Conservation (phyloP, 1,284 basidiomycete species). For the Peniophora sp. region DNA sequence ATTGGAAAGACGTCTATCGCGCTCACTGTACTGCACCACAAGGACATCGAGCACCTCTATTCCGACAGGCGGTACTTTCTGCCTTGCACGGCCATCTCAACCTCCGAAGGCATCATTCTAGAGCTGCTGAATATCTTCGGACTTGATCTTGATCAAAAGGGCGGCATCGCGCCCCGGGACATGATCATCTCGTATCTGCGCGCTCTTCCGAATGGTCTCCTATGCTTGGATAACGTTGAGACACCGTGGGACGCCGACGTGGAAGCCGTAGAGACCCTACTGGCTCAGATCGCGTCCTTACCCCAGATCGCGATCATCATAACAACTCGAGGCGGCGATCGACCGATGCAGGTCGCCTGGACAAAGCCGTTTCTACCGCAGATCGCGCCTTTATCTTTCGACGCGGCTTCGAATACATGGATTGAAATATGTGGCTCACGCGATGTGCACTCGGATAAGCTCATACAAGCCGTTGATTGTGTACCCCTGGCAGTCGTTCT, state of each 20-base stretch:
- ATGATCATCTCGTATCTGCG: slow-evolving; percentile 8
- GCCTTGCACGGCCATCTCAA: slow-evolving; percentile 18
- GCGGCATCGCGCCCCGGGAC: not conserved
- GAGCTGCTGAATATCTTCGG: slow-evolving; percentile 14
- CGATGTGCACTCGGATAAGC: slow-evolving; percentile 2
- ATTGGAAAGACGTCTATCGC: slow-evolving; percentile 29
- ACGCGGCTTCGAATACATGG: slow-evolving; percentile 5
- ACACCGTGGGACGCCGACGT: slow-evolving; percentile 19
- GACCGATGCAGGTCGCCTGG: slow-evolving; percentile 5
- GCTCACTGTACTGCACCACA: slow-evolving; percentile 18
- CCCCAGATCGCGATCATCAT: slow-evolving; percentile 1
- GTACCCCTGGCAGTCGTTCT: slow-evolving; percentile 9
- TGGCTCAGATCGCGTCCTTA: slow-evolving; percentile 5
- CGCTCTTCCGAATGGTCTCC: slow-evolving; percentile 10
- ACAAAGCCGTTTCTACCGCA: slow-evolving; percentile 3
- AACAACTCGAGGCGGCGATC: slow-evolving; percentile 5
- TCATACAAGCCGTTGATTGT: slow-evolving; percentile 5
- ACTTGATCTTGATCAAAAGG: not conserved
- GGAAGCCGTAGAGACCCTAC: slow-evolving; percentile 3
- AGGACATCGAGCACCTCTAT: slow-evolving; percentile 11
- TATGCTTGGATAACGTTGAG: slow-evolving; percentile 28
- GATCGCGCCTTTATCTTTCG: not conserved
- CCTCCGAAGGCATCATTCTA: slow-evolving; percentile 14
- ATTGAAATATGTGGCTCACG: slow-evolving; percentile 1
- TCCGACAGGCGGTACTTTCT: slow-evolving; percentile 17